Conservation (phyloP, 192 early-diverging fungal species). For the Coemansia sp. region DNA sequence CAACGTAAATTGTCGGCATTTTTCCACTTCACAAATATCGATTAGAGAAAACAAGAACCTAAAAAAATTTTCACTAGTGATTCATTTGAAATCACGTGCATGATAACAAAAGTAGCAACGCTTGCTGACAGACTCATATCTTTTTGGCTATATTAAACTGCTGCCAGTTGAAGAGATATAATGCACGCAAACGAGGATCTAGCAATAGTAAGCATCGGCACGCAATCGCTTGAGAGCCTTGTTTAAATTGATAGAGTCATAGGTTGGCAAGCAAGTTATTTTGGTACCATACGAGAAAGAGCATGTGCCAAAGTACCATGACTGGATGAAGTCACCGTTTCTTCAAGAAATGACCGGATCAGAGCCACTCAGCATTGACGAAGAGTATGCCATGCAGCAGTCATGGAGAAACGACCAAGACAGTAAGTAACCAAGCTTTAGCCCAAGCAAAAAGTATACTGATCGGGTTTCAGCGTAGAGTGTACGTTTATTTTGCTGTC, state of each 20-base stretch:
- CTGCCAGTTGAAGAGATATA: background rate
- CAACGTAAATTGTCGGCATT: constrained; percentile 97
- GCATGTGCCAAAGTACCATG: constrained; percentile 88
- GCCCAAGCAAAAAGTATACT: background rate
- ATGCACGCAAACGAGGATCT: constrained; percentile 44
- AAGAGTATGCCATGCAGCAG: constrained; percentile 94
- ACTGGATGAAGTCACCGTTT: constrained; percentile 92
- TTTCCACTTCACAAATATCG: background rate
- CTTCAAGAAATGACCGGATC: constrained; percentile 94
- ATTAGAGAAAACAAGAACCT: constrained; percentile 4
- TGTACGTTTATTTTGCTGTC: constrained; percentile 71
- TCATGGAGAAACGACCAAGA: constrained; percentile 84
- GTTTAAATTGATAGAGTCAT: background rate
- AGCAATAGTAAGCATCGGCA: constrained; percentile 34
- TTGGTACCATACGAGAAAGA: constrained; percentile 84
- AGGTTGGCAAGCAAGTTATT: constrained; percentile 61
- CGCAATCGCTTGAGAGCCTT: background rate
- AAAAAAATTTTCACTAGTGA: constrained; percentile 20
- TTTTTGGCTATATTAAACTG: background rate
- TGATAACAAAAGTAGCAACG: too few relatives aligned
- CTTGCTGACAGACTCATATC: background rate
- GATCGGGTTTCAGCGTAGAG: constrained; percentile 27
- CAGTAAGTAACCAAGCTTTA: constrained; percentile 62
- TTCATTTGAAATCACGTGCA: constrained; percentile 11
- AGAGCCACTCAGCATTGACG: constrained; percentile 86